Percentiles rank a stretch among this genome's conserved stretches.
Evolutionary conservation across 2,329 filamentous ascomycete genomes (phyloP).

Genomic region (Xylaria sp.): DNA sequence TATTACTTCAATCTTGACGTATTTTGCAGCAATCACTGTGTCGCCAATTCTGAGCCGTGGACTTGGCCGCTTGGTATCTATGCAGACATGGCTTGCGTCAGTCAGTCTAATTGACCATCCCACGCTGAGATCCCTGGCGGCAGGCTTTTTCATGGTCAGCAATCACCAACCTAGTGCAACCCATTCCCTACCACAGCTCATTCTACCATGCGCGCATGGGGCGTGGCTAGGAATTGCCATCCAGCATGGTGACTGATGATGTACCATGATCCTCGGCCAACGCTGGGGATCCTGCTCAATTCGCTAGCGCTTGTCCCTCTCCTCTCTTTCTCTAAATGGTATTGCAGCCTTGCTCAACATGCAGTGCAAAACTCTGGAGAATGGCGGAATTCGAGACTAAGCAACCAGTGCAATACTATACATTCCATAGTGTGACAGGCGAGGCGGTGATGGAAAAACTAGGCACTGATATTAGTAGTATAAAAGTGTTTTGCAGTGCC

Average conservation of each 20-base stretch:
- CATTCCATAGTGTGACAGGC: constrained; percentile 30
- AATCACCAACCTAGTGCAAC: constrained; percentile 32
- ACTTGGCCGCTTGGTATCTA: constrained; percentile 25
- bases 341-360: constrained; percentile 1
- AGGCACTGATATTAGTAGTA: no score
- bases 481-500: no score
- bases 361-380: constrained; percentile 4
- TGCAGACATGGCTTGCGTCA: constrained; percentile 19
- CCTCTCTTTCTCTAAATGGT: background rate
- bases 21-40: constrained; percentile 30
- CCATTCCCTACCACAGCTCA: constrained; percentile 36
- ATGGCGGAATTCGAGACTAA: constrained; percentile 8
- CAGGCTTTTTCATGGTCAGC: constrained; percentile 32
- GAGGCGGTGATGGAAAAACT: no score
- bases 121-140: constrained; percentile 32
- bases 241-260: constrained; percentile 1
- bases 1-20: constrained; percentile 12
- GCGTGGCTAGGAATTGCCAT: background rate
- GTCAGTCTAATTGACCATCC: constrained; percentile 29
- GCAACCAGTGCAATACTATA: constrained; percentile 24
- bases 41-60: constrained; percentile 16
- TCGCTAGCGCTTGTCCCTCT: constrained; percentile 11
- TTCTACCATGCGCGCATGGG: constrained; percentile 25
- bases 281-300: constrained; percentile 1
- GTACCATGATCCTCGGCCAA: constrained; percentile 8